A percentile compares a stretch with the other conserved stretches of the same genome.
Conservation (phyloP, 441 rosid genomes). For the Omphalea diandra region DNA sequence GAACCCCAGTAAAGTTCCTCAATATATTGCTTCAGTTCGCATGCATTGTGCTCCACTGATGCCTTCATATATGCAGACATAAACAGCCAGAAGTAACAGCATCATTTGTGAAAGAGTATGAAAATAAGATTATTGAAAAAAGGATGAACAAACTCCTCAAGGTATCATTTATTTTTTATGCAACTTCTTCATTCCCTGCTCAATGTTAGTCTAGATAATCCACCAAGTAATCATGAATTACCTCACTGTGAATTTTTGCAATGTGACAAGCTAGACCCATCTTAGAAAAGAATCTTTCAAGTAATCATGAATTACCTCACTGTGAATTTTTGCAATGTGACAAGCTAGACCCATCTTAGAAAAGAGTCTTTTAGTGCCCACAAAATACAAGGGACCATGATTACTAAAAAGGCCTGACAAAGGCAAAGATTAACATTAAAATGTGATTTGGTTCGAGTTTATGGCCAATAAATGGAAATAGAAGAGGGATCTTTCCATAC, state of each 20-base stretch:
- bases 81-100: slow-evolving; percentile 16
- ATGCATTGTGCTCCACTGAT: slow-evolving; percentile 70
- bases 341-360: slow-evolving; percentile 70
- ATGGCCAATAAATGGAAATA: slow-evolving; percentile 2
- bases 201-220: not conserved
- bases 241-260: slow-evolving; percentile 75
- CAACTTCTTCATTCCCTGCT: not conserved
- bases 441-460: not conserved
- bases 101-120: not conserved
- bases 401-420: slow-evolving; percentile 71
- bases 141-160: not conserved
- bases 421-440: slow-evolving; percentile 13
- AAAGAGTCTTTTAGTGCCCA: slow-evolving; percentile 56
- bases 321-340: slow-evolving; percentile 67
- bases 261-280: slow-evolving; percentile 70
- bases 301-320: slow-evolving; percentile 47
- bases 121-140: not conserved
- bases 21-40: slow-evolving; percentile 64
- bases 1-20: slow-evolving; percentile 83
- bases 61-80: slow-evolving; percentile 37
- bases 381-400: slow-evolving; percentile 68
- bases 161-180: not conserved
- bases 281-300: slow-evolving; percentile 52
- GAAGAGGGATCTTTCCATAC: slow-evolving; percentile 26
- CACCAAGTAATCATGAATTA: slow-evolving; percentile 22